Evolutionary conservation across 1,139 yeast species (phyloP).

Genomic region (Trichomonascaceae sp.): DNA sequence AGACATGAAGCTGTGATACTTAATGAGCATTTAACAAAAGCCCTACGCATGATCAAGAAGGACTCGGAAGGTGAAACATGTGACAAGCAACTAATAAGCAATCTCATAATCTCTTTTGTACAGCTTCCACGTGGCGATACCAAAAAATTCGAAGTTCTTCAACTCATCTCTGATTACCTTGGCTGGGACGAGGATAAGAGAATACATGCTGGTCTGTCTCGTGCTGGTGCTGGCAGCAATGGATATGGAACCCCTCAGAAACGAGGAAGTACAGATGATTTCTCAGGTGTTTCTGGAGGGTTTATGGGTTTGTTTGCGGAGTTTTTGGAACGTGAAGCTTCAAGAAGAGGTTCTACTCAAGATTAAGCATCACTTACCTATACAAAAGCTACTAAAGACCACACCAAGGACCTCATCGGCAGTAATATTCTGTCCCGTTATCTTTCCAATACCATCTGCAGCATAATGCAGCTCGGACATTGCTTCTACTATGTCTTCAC

Average conservation of each 20-base stretch:
- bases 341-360: constrained; percentile 3
- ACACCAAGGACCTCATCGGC: constrained; percentile 88
- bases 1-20: constrained; percentile 94
- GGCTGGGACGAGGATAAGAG: constrained; percentile 85
- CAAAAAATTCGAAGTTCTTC: constrained; percentile 86
- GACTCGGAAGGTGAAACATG: constrained; percentile 68
- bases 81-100: constrained; percentile 83
- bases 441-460: constrained; percentile 82
- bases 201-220: constrained; percentile 73
- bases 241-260: constrained; percentile 20
- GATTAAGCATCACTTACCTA: constrained; percentile 56
- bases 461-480: constrained; percentile 70
- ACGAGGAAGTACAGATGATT: constrained; percentile 14
- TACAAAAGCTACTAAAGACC: constrained; percentile 86
- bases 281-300: constrained; percentile 47
- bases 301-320: constrained; percentile 89
- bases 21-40: constrained; percentile 90
- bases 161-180: constrained; percentile 71
- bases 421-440: constrained; percentile 85
- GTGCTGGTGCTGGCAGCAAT: constrained; percentile 28
- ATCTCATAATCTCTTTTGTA: constrained; percentile 75
- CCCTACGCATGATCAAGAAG: constrained; percentile 73
- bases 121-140: constrained; percentile 90
- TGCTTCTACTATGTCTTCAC: constrained; percentile 73
- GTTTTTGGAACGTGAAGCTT: constrained; percentile 65